A percentile compares a stretch with the other conserved stretches of the same genome.
Conservation (phyloP, 2,329 filamentous ascomycete genomes). For the Microsporum canis region DNA sequence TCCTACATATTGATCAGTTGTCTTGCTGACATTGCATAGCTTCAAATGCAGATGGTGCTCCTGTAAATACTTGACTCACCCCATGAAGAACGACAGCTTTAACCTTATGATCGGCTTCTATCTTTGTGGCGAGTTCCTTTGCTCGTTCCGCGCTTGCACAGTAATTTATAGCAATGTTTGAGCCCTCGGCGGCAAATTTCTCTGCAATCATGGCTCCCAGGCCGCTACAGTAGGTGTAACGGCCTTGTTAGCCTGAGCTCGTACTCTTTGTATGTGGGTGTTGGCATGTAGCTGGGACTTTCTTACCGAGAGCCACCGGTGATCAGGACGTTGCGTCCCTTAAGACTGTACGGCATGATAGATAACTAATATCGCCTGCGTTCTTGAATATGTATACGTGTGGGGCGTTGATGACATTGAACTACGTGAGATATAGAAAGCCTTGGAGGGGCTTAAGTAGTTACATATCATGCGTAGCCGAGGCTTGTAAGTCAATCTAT, state of each 20-base stretch:
- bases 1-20: conserved; percentile 38
- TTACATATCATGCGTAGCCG: no score
- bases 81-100: conserved; percentile 50
- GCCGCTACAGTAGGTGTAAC: conserved; percentile 40
- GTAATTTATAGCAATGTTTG: conserved; percentile 65
- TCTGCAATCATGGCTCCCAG: conserved; percentile 58
- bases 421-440: not conserved
- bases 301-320: conserved; percentile 53
- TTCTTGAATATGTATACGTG: not conserved
- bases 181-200: conserved; percentile 57
- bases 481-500: no score
- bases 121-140: conserved; percentile 44
- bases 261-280: not conserved
- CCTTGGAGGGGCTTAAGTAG: not conserved
- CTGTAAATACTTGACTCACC: conserved; percentile 28
- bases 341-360: conserved; percentile 52
- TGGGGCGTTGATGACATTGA: no score
- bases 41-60: not conserved
- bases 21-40: not conserved
- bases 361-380: not conserved
- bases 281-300: not conserved
- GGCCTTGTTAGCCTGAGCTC: not conserved
- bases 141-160: conserved; percentile 51
- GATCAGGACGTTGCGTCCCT: conserved; percentile 51
- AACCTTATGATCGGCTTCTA: conserved; percentile 42